Evolutionary conservation across 2,329 filamentous ascomycete species (phyloP), one percentile per base, ranked within the genome.

Genomic region (Ustulina deusta): DNA sequence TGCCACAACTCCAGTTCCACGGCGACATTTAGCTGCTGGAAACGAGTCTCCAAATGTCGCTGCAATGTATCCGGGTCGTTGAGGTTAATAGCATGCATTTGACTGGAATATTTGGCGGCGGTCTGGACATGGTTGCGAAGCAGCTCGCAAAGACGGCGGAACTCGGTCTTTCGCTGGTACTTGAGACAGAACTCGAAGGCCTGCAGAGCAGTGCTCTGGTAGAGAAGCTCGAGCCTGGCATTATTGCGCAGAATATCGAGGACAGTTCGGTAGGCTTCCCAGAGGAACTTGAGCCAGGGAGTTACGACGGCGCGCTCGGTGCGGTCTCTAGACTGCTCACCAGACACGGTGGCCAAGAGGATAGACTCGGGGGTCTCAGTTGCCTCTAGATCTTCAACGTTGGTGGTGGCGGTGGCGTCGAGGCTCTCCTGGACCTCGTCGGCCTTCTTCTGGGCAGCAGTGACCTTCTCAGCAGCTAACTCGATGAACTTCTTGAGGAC

Each of bases 191-290:
- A 99, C 81, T 97, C 93, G 86, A 99, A 99, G 59, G 96, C 96
- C 84, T 98, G 96, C 81, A 95, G 93, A 74, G 96, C 96, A 63
- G 96, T 99, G 81, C 91, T 94, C 88, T 99, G 96, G 83, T 99
- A 99, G 85, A 98, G 95, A 66, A 97, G 90, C 85, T 99, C 96
- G 65, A 99, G 89, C 67, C 96, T 91, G 65, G 96, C 95, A 85
- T 99, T 99, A 87, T 99, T 99, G 85, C 97, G 94, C 78, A 99
- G 90, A 77, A 99, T 99, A 78, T 99, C 96, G 77, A 99, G 88
- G 46, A 99, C 96, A 42, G 96, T 99, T 70, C 96, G 92, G 85
- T 99, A 99, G 17, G 96, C 97, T 86, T 99, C 96, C 96, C 96
- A 99, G 71, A 99, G 86, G 80, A 99, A 99, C 85, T 99, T 99